Evolutionary conservation across 805 yeast genomes (phyloP).

Genomic region (Sungouiozyma ichnusensis): DNA sequence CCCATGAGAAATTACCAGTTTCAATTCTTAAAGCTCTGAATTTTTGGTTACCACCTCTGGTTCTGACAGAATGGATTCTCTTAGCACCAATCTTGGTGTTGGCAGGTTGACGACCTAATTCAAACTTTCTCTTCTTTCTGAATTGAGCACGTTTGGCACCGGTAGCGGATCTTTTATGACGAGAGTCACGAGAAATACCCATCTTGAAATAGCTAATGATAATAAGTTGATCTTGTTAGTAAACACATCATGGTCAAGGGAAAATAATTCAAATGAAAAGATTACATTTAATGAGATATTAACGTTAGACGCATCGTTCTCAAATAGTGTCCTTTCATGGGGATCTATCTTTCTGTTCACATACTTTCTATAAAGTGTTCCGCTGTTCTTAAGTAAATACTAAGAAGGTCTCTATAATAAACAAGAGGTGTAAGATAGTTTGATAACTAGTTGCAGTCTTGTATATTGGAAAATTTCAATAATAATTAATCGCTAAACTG

Average conservation of each 20-base stretch:
- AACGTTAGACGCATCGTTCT: too few species aligned
- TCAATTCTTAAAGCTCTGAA: constrained; percentile 99
- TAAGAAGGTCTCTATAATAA: not conserved
- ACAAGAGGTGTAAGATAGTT: too few species aligned
- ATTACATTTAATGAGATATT: too few species aligned
- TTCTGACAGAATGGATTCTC: constrained; percentile 98
- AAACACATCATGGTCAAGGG: too few species aligned
- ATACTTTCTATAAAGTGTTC: not conserved
- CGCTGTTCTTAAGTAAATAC: not conserved
- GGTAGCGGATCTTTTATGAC: constrained; percentile 99
- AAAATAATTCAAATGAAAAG: too few species aligned
- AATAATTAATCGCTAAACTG: too few species aligned
- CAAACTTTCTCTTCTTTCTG: constrained; percentile 99
- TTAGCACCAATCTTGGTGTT: constrained; percentile 98
- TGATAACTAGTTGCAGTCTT: not conserved
- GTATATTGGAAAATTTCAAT: not conserved
- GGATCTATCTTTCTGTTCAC: not conserved
- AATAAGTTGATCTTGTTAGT: constrained; percentile 7
- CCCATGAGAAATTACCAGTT: constrained; percentile 99
- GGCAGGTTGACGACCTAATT: constrained; percentile 98
- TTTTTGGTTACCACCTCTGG: constrained; percentile 99
- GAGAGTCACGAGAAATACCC: constrained; percentile 99
- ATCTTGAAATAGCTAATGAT: constrained; percentile 39
- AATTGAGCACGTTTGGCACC: constrained; percentile 99
- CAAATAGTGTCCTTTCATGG: not conserved